Evolutionary conservation across 352 stramenopile genomes (phyloP), one percentile per base, ranked within the genome.

Genomic region (Phytophthora pseudosyringae): DNA sequence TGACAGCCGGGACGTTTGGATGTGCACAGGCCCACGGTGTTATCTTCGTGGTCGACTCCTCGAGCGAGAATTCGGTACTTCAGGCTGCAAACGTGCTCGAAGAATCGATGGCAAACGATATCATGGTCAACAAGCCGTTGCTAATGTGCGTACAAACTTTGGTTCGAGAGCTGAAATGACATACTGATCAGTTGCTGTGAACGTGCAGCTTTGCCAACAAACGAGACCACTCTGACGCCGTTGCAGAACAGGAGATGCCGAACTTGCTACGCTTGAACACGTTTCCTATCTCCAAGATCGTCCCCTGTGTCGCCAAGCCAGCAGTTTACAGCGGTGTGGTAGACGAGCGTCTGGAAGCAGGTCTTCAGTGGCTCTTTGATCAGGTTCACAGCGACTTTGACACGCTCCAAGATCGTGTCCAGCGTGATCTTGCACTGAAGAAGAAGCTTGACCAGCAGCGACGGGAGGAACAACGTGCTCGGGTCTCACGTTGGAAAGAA

Each of bases 121-220:
- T 78, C 18, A 88, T 93, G 71, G 40, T 51, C 1, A 69, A 71
- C 56, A 93, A 95, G 43, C 84, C 84, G 1, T 55, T 93, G 47
- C 75, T 93, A 36, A 72, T 95, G 86, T 93, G 64, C 40, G 81
- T 58, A 6, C 7, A 41, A 48, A 9, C 15, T 49, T 6, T 5
- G 15, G 28, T 29, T 60, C 3, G 52, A 45, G 49, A 10, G 9
- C 32, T 25, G 3, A n/a, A 13, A 40, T 39, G 3, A 29, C 25
- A 35, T 29, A 58, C n/a, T 60, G 1, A 51, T 18, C 6, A n/a
- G 16, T 3, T 18, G 25, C 29, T 55, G 15, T 56, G 13, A 18
- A 38, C 16, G 41, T 40, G n/a, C 57, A 93, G 86, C 13, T 90
- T 90, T 60, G 86, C 84, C 45, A 95, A 95, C 62, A 95, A 93